Percentiles rank a stretch among this genome's conserved stretches.
phyloP scores from a whole-genome alignment of 1,139 yeast genomes.

The Zygosaccharomyces pseudobailii region DNA sequence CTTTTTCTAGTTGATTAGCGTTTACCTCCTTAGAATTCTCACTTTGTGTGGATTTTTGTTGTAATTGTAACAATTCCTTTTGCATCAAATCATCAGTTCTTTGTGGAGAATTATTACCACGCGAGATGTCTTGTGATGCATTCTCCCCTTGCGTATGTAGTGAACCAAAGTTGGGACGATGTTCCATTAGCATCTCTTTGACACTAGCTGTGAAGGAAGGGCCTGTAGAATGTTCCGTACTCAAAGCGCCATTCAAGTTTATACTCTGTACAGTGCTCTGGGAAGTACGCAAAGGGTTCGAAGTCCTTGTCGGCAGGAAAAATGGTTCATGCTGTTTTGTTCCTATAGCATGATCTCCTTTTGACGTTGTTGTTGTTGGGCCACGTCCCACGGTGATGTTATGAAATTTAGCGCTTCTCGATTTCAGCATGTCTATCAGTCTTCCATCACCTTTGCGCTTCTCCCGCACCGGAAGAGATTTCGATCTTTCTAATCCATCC shows the following conservation, averaged over 20 bases:
- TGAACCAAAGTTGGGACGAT: background rate
- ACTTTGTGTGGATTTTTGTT: background rate
- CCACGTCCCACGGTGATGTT: background rate
- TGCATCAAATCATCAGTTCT: background rate
- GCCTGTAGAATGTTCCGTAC: background rate
- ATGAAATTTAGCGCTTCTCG: constrained; percentile 4
- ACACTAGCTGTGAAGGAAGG: constrained; percentile 1
- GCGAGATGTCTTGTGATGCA: background rate
- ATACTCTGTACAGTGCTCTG: background rate
- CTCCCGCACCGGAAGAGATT: background rate
- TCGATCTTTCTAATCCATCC: constrained; percentile 1
- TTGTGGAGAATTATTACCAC: background rate
- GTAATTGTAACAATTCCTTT: background rate
- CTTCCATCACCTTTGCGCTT: constrained; percentile 2
- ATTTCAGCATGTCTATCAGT: constrained; percentile 1
- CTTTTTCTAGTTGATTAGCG: background rate
- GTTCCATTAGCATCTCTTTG: constrained; percentile 1
- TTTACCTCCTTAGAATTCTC: background rate
- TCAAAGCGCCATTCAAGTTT: background rate
- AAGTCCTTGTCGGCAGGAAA: constrained; percentile 1
- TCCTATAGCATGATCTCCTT: background rate
- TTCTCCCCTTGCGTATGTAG: background rate
- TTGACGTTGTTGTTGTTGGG: background rate
- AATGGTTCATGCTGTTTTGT: background rate
- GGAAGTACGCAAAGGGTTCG: background rate